These are phyloP conservation scores for Alternaria panax DNA, from an alignment of 2,329 filamentous ascomycete genomes.

Conservation along the genomic window DNA sequence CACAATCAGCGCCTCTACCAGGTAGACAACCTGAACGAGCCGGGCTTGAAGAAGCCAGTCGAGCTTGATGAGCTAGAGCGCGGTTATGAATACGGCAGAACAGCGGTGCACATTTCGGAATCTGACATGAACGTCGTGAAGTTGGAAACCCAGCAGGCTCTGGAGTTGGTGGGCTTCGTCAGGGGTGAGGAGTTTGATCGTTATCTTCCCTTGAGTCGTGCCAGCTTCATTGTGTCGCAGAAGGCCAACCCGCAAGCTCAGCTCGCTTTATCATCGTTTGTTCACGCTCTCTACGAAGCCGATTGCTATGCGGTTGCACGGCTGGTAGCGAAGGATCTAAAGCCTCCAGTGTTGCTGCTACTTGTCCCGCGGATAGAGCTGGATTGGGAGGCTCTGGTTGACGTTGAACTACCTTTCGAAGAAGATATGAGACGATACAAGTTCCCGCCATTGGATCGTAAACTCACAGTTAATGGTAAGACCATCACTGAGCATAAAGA, in stretches of 20 bases:
- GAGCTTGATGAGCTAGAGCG: conserved; percentile 85
- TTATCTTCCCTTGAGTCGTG: conserved; percentile 84
- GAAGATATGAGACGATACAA: conserved; percentile 91
- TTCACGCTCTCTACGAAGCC: conserved; percentile 84
- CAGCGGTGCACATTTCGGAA: conserved; percentile 86
- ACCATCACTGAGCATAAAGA: conserved; percentile 82
- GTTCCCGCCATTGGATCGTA: conserved; percentile 87
- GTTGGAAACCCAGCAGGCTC: conserved; percentile 75
- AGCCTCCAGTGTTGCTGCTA: conserved; percentile 77
- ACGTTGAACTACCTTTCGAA: conserved; percentile 88
- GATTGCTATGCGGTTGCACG: conserved; percentile 87
- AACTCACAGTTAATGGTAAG: conserved; percentile 86
- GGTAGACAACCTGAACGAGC: conserved; percentile 75
- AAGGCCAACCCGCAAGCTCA: conserved; percentile 81
- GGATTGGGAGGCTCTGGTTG: conserved; percentile 84
- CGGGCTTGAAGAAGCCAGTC: conserved; percentile 82
- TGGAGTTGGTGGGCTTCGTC: conserved; percentile 89
- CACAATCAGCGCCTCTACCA: conserved; percentile 80
- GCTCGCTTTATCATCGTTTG: conserved; percentile 85
- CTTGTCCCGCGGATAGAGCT: conserved; percentile 81
- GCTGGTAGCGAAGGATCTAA: conserved; percentile 83
- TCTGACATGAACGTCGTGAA: conserved; percentile 89
- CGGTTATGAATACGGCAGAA: conserved; percentile 92
- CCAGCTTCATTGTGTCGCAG: conserved; percentile 78
- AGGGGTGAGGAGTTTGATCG: conserved; percentile 78